Evolutionary conservation across 768 basidiomycete species (phyloP).

Genomic region (Tricholoma bakamatsutake): DNA sequence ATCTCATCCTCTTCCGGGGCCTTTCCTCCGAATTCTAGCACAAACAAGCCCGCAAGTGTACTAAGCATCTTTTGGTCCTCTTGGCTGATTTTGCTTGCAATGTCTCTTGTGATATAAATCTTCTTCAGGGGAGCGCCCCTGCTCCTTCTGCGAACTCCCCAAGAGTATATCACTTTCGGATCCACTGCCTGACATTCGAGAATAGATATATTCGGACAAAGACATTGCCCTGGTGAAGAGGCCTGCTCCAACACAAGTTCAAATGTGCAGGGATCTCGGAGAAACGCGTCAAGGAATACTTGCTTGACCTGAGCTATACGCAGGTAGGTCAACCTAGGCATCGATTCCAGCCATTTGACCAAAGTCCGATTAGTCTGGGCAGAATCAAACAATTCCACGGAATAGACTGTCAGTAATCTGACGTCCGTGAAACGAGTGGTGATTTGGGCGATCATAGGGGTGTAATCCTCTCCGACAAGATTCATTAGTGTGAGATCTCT

Average conservation of each 20-base stretch:
- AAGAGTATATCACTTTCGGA: conserved; percentile 25
- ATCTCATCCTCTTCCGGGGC: conserved; percentile 42
- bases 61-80: conserved; percentile 24
- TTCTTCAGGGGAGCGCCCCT: conserved; percentile 42
- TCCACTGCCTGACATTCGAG: conserved; percentile 41
- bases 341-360: conserved; percentile 49
- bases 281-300: conserved; percentile 43
- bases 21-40: conserved; percentile 31
- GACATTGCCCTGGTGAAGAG: conserved; percentile 12
- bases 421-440: conserved; percentile 47
- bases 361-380: conserved; percentile 23
- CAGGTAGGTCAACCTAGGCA: conserved; percentile 49
- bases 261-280: conserved; percentile 29
- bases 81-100: conserved; percentile 17
- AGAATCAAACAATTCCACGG: conserved; percentile 29
- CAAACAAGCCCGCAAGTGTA: conserved; percentile 21
- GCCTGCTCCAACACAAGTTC: conserved; percentile 3
- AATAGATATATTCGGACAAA: conserved; percentile 40
- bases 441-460: conserved; percentile 39
- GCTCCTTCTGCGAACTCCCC: conserved; percentile 29
- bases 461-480: conserved; percentile 45
- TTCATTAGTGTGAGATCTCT: conserved; percentile 54
- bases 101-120: conserved; percentile 36
- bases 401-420: conserved; percentile 47
- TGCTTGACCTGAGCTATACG: conserved; percentile 40